These are phyloP conservation scores for Pythium apleroticum DNA, from an alignment of 352 stramenopile species.

Conservation along the genomic window DNA sequence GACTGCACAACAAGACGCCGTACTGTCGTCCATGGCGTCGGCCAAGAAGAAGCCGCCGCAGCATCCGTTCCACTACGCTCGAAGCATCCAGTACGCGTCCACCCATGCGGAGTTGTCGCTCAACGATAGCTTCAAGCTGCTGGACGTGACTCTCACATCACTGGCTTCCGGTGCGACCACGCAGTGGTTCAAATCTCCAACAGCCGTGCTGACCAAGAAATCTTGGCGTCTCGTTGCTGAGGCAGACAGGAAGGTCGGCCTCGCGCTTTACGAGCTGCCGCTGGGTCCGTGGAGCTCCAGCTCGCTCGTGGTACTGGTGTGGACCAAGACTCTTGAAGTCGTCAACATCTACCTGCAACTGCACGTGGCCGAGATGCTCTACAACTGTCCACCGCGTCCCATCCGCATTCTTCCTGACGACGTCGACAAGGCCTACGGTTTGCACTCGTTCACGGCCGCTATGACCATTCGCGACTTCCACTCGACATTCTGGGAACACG, in stretches of 20 bases:
- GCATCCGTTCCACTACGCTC: conserved; percentile 22
- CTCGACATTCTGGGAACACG: conserved; percentile 48
- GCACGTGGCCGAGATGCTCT: conserved; percentile 46
- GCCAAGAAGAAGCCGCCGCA: neutral
- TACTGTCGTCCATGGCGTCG: neutral
- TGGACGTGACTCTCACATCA: conserved; percentile 26
- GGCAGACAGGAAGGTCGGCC: conserved; percentile 37
- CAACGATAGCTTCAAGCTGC: conserved; percentile 17
- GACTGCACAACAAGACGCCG: conserved; percentile 16
- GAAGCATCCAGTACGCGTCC: conserved; percentile 3
- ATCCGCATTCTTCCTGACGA: conserved; percentile 37
- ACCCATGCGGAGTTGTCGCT: conserved; percentile 18
- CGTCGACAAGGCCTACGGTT: conserved; percentile 39
- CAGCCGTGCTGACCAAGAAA: conserved; percentile 17
- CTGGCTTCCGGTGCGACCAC: conserved; percentile 17
- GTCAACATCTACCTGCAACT: conserved; percentile 49
- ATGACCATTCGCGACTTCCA: conserved; percentile 46
- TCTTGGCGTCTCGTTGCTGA: conserved; percentile 43
- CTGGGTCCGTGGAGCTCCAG: conserved; percentile 41
- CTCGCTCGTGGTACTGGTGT: conserved; percentile 53
- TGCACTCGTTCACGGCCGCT: conserved; percentile 51
- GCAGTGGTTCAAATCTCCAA: conserved; percentile 16
- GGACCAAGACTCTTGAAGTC: conserved; percentile 43
- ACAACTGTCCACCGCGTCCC: conserved; percentile 33
- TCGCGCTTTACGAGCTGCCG: conserved; percentile 53